Conservation (phyloP, 2,329 filamentous ascomycete species). For the Samsoniella hepiali region DNA sequence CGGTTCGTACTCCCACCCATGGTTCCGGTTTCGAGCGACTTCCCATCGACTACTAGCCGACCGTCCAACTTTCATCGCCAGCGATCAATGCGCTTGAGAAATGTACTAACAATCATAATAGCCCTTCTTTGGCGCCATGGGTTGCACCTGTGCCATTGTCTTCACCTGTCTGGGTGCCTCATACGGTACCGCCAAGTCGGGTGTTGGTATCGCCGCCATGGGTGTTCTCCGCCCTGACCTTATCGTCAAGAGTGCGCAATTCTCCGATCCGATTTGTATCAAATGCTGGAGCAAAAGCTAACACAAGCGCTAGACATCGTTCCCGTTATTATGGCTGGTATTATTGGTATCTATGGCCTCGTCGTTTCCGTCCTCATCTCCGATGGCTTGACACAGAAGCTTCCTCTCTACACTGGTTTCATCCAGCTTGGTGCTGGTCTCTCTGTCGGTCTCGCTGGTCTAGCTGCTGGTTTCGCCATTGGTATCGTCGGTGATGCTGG, state of each 20-base stretch:
- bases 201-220: constrained; percentile 97
- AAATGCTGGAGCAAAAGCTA: constrained; percentile 20
- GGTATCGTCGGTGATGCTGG: constrained; percentile 86
- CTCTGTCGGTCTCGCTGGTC: constrained; percentile 75
- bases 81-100: background rate
- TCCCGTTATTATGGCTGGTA: constrained; percentile 99
- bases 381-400: constrained; percentile 68
- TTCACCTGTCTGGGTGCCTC: constrained; percentile 96
- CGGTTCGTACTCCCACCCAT: constrained; percentile 67
- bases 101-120: constrained; percentile 37
- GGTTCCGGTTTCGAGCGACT: constrained; percentile 14
- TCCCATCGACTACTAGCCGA: constrained; percentile 6
- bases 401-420: constrained; percentile 77
- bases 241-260: constrained; percentile 92
- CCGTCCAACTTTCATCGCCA: background rate
- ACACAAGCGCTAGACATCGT: constrained; percentile 72
- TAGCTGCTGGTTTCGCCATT: constrained; percentile 82
- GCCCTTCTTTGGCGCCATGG: constrained; percentile 96
- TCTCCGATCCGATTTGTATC: background rate
- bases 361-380: constrained; percentile 87
- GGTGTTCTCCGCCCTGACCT: constrained; percentile 96
- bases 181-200: constrained; percentile 98
- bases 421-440: constrained; percentile 84
- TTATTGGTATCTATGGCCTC: constrained; percentile 97
- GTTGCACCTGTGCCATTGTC: constrained; percentile 93